Conservation (phyloP, 768 basidiomycete species). For the Terana coerulea region DNA sequence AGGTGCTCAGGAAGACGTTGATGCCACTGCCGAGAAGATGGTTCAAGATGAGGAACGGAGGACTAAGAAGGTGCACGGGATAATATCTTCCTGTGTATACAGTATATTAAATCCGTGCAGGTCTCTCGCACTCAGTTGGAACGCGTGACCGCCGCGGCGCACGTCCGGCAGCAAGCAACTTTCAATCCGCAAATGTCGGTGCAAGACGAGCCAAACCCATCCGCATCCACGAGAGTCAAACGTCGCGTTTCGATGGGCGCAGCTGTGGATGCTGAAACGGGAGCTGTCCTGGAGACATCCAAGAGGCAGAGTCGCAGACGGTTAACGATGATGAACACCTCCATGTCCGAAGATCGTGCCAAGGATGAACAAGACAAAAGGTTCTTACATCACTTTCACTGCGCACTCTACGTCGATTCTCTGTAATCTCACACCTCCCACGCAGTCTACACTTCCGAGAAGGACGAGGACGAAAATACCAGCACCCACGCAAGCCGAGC, state of each 20-base stretch:
- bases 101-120: constrained; percentile 34
- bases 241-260: constrained; percentile 53
- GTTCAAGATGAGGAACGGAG: constrained; percentile 58
- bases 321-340: constrained; percentile 69
- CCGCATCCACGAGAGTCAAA: constrained; percentile 27
- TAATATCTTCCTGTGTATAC: neutral
- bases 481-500: constrained; percentile 72
- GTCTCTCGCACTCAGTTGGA: constrained; percentile 53
- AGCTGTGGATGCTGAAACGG: constrained; percentile 57
- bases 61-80: constrained; percentile 42
- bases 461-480: constrained; percentile 51
- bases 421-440: no score
- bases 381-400: constrained; percentile 30
- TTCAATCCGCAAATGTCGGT: constrained; percentile 54
- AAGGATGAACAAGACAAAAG: constrained; percentile 63
- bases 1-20: constrained; percentile 42
- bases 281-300: constrained; percentile 48
- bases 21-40: constrained; percentile 53
- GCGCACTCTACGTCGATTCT: no score
- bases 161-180: constrained; percentile 60
- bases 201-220: constrained; percentile 22
- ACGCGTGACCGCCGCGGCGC: constrained; percentile 61
- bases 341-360: constrained; percentile 59
- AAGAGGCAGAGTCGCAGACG: constrained; percentile 38
- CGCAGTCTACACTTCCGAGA: constrained; percentile 50